Percentiles rank a stretch among this genome's conserved stretches.
Conservation (phyloP, 371 early-diverging fungal species). For the Conidiobolus incongruus region DNA sequence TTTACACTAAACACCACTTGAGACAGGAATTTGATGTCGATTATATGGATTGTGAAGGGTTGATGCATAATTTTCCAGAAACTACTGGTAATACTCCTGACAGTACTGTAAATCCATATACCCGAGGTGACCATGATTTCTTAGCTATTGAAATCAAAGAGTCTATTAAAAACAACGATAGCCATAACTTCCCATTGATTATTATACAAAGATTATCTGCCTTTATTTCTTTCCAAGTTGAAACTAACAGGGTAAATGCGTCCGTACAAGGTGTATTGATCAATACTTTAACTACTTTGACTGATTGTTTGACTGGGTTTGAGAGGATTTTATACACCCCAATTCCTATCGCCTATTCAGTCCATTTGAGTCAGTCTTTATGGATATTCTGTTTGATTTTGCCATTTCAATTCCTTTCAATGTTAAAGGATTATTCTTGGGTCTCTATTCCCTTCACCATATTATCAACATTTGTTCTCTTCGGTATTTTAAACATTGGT, state of each 20-base stretch:
- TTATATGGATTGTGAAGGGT: conserved; percentile 14
- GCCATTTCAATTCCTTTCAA: conserved; percentile 36
- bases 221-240: conserved; percentile 11
- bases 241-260: conserved; percentile 9
- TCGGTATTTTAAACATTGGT: conserved; percentile 48
- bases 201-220: conserved; percentile 15
- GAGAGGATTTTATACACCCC: conserved; percentile 61
- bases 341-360: conserved; percentile 57
- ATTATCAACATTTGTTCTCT: conserved; percentile 34
- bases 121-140: conserved; percentile 9
- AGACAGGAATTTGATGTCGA: conserved; percentile 25
- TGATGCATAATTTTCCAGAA: conserved; percentile 8
- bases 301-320: conserved; percentile 24
- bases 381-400: conserved; percentile 37
- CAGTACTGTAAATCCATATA: conserved; percentile 2
- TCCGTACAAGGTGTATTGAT: conserved; percentile 12
- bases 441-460: conserved; percentile 30
- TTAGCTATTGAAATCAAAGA: neutral
- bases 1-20: conserved; percentile 44
- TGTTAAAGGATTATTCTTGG: conserved; percentile 19
- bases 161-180: neutral
- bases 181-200: conserved; percentile 19
- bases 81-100: neutral
- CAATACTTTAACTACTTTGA: conserved; percentile 11
- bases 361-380: conserved; percentile 47